phyloP scores from a whole-genome alignment of 192 early-diverging fungal genomes.

The Geranomyces michiganensis region DNA sequence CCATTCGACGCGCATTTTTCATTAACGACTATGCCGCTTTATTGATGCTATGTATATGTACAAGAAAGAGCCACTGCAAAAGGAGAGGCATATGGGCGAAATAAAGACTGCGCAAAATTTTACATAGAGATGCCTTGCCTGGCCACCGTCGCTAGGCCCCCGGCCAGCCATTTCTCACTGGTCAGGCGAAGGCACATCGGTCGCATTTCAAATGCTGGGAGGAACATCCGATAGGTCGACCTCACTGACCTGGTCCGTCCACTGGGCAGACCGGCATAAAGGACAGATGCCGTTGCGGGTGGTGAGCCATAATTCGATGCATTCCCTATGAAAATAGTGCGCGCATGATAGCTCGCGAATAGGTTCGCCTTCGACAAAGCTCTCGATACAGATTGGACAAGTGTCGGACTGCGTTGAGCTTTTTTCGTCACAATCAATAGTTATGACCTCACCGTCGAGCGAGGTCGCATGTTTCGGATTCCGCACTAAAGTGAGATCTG shows the following conservation, averaged over 20 bases:
- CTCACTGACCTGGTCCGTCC: background rate
- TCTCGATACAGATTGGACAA: conserved; percentile 31
- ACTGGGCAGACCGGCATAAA: conserved; percentile 14
- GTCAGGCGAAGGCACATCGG: too few species aligned
- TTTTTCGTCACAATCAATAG: too few species aligned
- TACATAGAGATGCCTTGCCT: too few species aligned
- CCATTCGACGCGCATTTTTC: too few species aligned
- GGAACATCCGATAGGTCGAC: background rate
- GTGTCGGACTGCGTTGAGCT: conserved; percentile 9
- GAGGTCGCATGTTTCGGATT: background rate
- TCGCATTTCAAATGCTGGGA: too few species aligned
- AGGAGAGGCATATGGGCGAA: background rate
- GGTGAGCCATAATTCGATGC: conserved; percentile 33
- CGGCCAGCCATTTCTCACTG: too few species aligned
- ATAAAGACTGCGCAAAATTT: too few species aligned
- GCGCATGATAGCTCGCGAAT: conserved; percentile 29
- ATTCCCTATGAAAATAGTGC: conserved; percentile 27
- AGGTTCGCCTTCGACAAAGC: conserved; percentile 24
- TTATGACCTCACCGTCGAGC: background rate
- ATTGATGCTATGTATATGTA: too few species aligned
- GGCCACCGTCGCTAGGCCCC: too few species aligned
- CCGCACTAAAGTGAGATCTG: too few species aligned
- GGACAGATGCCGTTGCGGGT: conserved; percentile 28
- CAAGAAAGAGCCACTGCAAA: background rate
- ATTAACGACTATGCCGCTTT: too few species aligned